A percentile compares a stretch with the other conserved stretches of the same genome.
These are phyloP conservation scores for Avicennia marina DNA, from an alignment of 257 asterid genomes.

Conservation along the genomic window DNA sequence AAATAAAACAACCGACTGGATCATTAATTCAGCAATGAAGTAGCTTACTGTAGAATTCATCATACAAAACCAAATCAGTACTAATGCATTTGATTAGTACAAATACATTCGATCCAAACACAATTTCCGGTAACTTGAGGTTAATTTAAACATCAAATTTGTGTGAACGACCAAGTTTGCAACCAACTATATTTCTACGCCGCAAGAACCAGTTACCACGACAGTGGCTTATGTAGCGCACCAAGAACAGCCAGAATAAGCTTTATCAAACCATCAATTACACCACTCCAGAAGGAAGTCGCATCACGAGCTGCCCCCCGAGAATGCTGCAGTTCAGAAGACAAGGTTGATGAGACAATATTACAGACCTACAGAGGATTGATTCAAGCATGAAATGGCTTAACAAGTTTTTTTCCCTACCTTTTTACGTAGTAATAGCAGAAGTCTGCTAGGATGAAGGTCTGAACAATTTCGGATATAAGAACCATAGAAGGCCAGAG, in stretches of 20 bases:
- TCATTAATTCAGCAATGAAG: background rate
- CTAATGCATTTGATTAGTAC: no score
- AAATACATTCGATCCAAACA: background rate
- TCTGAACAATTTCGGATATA: constrained; percentile 62
- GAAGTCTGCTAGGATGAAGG: constrained; percentile 70
- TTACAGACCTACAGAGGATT: no score
- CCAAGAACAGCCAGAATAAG: background rate
- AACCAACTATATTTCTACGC: background rate
- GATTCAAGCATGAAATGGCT: no score
- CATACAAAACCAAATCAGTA: background rate
- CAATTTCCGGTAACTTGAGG: background rate
- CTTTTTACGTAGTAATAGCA: constrained; percentile 77
- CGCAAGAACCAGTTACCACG: background rate
- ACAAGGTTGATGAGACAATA: background rate
- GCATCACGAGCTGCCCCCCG: constrained; percentile 45
- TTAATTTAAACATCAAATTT: background rate
- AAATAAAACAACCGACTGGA: background rate
- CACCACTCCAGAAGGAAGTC: constrained; percentile 50
- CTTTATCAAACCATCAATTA: constrained; percentile 1
- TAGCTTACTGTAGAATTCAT: background rate
- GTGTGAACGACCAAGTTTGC: background rate
- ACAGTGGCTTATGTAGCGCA: background rate
- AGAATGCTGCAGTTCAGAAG: constrained; percentile 31
- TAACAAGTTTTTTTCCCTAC: constrained; percentile 12
- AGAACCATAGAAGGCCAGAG: constrained; percentile 74